Percentiles rank a stretch among this genome's conserved stretches.
phyloP scores from a whole-genome alignment of 768 basidiomycete species.

The Inosperma sp. region DNA sequence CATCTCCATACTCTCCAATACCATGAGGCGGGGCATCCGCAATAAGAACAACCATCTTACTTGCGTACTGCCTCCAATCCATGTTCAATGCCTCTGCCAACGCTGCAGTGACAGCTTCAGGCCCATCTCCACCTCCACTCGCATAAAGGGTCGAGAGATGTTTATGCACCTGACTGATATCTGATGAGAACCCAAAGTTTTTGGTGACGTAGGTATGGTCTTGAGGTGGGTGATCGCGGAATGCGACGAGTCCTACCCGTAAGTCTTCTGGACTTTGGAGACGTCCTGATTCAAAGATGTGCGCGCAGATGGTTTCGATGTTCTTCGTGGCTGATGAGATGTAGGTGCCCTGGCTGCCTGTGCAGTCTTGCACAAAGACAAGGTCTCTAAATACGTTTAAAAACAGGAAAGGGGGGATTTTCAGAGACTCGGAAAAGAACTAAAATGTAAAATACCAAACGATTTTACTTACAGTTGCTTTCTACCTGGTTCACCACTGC shows the following conservation, averaged over 20 bases:
- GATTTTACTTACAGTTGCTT: constrained; percentile 68
- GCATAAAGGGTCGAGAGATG: constrained; percentile 83
- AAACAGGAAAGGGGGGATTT: not conserved
- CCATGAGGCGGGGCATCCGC: constrained; percentile 98
- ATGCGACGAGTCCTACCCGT: constrained; percentile 88
- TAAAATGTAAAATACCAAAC: constrained; percentile 4
- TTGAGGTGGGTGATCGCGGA: constrained; percentile 96
- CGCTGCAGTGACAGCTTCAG: constrained; percentile 94
- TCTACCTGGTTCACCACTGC: constrained; percentile 36
- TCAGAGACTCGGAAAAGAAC: not conserved
- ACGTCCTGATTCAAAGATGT: constrained; percentile 92
- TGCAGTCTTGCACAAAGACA: constrained; percentile 94
- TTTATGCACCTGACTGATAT: constrained; percentile 81
- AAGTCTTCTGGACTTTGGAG: constrained; percentile 85
- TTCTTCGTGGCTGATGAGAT: constrained; percentile 94
- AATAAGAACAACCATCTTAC: constrained; percentile 95
- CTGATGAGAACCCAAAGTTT: constrained; percentile 92
- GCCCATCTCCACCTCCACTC: constrained; percentile 90
- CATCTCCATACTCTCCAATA: constrained; percentile 95
- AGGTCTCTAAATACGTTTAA: constrained; percentile 57
- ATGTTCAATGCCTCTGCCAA: constrained; percentile 81
- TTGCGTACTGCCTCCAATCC: constrained; percentile 85
- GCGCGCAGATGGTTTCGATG: constrained; percentile 90
- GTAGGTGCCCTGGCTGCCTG: constrained; percentile 86
- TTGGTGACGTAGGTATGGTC: constrained; percentile 93